phyloP scores from a whole-genome alignment of 179 eudicot species.

The Nepenthes alata region DNA sequence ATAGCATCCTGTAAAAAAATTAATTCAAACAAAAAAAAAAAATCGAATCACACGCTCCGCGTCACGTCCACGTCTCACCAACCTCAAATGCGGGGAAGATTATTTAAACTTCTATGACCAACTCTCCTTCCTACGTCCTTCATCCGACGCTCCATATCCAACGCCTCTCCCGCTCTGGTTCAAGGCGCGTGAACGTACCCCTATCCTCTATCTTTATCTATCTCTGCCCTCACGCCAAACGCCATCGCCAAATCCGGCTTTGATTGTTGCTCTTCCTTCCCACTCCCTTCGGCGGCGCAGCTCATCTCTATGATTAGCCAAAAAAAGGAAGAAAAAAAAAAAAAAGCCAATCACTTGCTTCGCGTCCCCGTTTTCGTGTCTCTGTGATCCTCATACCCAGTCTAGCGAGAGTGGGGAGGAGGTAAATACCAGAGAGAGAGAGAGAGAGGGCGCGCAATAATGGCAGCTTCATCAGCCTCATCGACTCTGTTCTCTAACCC shows the following conservation, averaged over 20 bases:
- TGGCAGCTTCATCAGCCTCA: constrained; percentile 35
- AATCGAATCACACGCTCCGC: no score
- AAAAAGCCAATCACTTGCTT: no score
- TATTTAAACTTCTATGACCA: background rate
- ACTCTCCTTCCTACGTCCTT: background rate
- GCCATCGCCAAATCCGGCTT: background rate
- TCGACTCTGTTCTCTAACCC: constrained; percentile 23
- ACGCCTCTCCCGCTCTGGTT: background rate
- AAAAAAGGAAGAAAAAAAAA: no score
- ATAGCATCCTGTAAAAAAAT: no score
- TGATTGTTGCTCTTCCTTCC: background rate
- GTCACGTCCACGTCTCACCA: no score
- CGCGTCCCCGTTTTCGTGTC: no score
- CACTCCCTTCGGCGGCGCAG: background rate
- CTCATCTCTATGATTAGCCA: no score
- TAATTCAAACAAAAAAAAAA: no score
- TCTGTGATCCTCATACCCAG: no score
- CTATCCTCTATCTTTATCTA: constrained; percentile 1
- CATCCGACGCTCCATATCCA: background rate
- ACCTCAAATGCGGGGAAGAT: no score
- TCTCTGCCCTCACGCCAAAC: constrained; percentile 6
- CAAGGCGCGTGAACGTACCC: constrained; percentile 1
- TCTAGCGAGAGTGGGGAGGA: no score
- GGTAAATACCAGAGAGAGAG: background rate
- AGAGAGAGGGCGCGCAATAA: constrained; percentile 2